A percentile compares a stretch with the other conserved stretches of the same genome.
These are phyloP conservation scores for Cardiospermum halicacabum DNA, from an alignment of 345 rosid species.

Conservation along the genomic window DNA sequence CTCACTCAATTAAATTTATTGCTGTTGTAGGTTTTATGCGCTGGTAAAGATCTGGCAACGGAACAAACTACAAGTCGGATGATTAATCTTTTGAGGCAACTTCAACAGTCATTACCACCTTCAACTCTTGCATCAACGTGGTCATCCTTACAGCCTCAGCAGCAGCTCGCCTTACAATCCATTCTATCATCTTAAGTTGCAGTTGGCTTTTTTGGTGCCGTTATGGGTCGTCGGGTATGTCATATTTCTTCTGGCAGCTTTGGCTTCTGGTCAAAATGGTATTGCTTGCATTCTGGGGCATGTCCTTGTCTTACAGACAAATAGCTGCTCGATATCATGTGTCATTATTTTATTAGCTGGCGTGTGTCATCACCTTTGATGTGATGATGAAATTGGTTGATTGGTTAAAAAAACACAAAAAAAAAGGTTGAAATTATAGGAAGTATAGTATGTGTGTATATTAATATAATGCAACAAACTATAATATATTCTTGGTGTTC, in stretches of 20 bases:
- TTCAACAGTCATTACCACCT: slow-evolving; percentile 78
- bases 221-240: neutral
- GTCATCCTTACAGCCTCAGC: slow-evolving; percentile 82
- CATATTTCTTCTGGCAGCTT: neutral
- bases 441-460: slow-evolving; percentile 9
- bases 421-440: slow-evolving; percentile 7
- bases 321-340: slow-evolving; percentile 3
- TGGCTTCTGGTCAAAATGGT: neutral
- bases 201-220: neutral
- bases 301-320: neutral
- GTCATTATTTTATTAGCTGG: slow-evolving; percentile 5
- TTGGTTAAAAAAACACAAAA: slow-evolving; percentile 12
- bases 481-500: slow-evolving; percentile 6
- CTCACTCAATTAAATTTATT: neutral
- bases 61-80: slow-evolving; percentile 66
- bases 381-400: neutral
- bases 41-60: slow-evolving; percentile 64
- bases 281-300: neutral
- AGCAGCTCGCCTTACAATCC: slow-evolving; percentile 75
- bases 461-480: too few relatives aligned
- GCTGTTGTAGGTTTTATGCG: slow-evolving; percentile 54
- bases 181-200: slow-evolving; percentile 59
- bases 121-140: slow-evolving; percentile 73
- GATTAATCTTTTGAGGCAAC: slow-evolving; percentile 72
- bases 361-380: slow-evolving; percentile 3